Evolutionary conservation across 2,329 filamentous ascomycete species (phyloP).

Genomic region (Paecilomyces fulvus): DNA sequence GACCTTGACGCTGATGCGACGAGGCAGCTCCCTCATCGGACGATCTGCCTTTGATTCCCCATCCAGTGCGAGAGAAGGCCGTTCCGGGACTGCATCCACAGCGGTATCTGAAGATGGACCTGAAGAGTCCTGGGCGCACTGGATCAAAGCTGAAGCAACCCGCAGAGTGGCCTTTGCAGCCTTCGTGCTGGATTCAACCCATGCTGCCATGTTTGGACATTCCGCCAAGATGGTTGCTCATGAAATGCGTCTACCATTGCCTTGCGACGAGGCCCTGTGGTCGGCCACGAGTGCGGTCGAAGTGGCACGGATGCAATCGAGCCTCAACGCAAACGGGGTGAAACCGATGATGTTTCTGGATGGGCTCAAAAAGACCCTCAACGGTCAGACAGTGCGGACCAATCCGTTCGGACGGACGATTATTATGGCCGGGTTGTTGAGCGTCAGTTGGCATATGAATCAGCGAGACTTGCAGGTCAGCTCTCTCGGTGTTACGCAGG

Average conservation of each 20-base stretch:
- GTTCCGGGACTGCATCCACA: constrained; percentile 30
- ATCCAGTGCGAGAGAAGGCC: constrained; percentile 57
- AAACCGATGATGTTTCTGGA: constrained; percentile 84
- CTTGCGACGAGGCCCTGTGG: constrained; percentile 91
- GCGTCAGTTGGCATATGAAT: constrained; percentile 96
- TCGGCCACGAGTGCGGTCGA: constrained; percentile 80
- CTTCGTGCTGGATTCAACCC: constrained; percentile 90
- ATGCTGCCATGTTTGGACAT: constrained; percentile 96
- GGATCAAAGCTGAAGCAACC: constrained; percentile 91
- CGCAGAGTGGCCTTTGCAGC: constrained; percentile 84
- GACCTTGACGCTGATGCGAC: constrained; percentile 87
- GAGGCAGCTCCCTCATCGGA: constrained; percentile 83
- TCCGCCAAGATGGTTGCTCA: constrained; percentile 95
- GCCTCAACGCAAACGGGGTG: constrained; percentile 69
- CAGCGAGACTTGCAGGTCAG: constrained; percentile 89
- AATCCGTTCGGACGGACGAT: constrained; percentile 91
- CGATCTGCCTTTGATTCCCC: constrained; percentile 78
- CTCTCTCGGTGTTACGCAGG: constrained; percentile 69
- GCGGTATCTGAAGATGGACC: constrained; percentile 59
- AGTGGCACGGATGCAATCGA: constrained; percentile 74
- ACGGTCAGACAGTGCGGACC: constrained; percentile 75
- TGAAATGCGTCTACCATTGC: constrained; percentile 82
- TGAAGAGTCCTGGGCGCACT: constrained; percentile 91
- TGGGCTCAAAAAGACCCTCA: constrained; percentile 79
- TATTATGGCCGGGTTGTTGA: constrained; percentile 86